A percentile compares a stretch with the other conserved stretches of the same genome.
Conservation (phyloP, 768 basidiomycete species). For the Mycena vulgaris region DNA sequence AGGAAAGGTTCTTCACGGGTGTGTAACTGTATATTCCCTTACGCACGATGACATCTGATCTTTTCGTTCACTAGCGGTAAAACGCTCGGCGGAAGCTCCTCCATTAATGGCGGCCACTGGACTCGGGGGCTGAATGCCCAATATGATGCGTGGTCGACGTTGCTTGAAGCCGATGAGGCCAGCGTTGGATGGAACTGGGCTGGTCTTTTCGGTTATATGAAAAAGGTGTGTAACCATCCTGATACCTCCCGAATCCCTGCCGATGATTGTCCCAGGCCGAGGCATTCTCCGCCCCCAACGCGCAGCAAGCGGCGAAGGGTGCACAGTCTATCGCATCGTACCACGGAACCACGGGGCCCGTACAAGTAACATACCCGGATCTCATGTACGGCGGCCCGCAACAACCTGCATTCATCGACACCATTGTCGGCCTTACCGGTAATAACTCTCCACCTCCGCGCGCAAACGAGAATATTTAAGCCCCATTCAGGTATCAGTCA, state of each 20-base stretch:
- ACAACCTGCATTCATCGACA: slow-evolving; percentile 63
- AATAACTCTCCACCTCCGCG: background rate
- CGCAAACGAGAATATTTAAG: background rate
- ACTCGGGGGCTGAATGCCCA: slow-evolving; percentile 50
- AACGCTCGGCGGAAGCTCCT: slow-evolving; percentile 42
- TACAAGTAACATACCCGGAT: slow-evolving; percentile 68
- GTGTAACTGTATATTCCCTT: slow-evolving; percentile 10
- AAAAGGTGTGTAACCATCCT: slow-evolving; percentile 54
- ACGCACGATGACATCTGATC: background rate
- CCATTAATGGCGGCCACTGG: slow-evolving; percentile 54
- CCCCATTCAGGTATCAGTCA: slow-evolving; percentile 53
- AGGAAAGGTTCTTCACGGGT: slow-evolving; percentile 46
- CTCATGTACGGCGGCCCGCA: slow-evolving; percentile 72
- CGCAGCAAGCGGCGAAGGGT: slow-evolving; percentile 61
- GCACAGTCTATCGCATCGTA: slow-evolving; percentile 63
- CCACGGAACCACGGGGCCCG: slow-evolving; percentile 68
- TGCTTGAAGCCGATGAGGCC: slow-evolving; percentile 53
- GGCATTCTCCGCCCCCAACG: slow-evolving; percentile 63
- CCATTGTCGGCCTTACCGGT: slow-evolving; percentile 62
- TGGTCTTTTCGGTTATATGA: slow-evolving; percentile 61
- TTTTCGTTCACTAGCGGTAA: slow-evolving; percentile 11
- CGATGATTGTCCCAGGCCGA: slow-evolving; percentile 53
- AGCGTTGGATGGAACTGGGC: slow-evolving; percentile 65
- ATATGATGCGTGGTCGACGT: slow-evolving; percentile 50
- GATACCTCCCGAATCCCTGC: background rate